Evolutionary conservation across 2,329 filamentous ascomycete genomes (phyloP), one percentile per base, ranked within the genome.

Genomic region (Metarhizium guizhouense): DNA sequence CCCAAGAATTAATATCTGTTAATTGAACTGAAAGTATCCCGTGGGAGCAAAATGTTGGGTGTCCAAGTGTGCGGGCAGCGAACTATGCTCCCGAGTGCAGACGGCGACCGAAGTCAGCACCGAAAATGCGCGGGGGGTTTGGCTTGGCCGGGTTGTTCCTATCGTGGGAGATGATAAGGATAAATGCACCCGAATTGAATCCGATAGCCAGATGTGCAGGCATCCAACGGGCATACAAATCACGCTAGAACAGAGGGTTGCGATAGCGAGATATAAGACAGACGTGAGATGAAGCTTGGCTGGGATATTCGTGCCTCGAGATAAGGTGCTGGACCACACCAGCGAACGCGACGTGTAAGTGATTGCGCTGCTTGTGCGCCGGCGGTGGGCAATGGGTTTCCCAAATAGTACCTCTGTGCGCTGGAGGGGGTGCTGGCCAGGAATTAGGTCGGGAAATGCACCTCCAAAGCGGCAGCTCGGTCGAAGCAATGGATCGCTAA

Each of bases 11-110:
- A 5, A 25, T 25, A 16, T 20, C 7, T 47, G 14, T n/a, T 14
- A 29, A n/a, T 14, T 30, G 45, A 30, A 5, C 14, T 14, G 25
- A 29, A 30, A 51, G n/a, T n/a, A 6, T 29, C 32, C 6, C n/a
- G 40, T 38, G 32, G 56, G 47, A 51, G 53, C 56, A 54, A 56
- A 57, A 53, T 50, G 25, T 50, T 53, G 16, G 42, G 38, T 47
- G 45, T 47, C 51, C 50, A 55, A 51, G 47, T 57, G 51, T 53
- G 51, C 29, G 16, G 38, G 51, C 29, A 20, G 43, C 29, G 7
- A 18, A 18, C 51, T 53, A 54, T 20, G 4, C 14, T 18, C 18
- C 53, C 48, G 29, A 45, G 38, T 20, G 25, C 49, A 51, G 52
- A 42, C 30, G 45, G 38, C 38, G 51, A 47, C 51, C 42, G 42